Evolutionary conservation across 2,329 filamentous ascomycete genomes (phyloP), one percentile per base, ranked within the genome.

Genomic region (Phaeosphaeriaceae sp.): DNA sequence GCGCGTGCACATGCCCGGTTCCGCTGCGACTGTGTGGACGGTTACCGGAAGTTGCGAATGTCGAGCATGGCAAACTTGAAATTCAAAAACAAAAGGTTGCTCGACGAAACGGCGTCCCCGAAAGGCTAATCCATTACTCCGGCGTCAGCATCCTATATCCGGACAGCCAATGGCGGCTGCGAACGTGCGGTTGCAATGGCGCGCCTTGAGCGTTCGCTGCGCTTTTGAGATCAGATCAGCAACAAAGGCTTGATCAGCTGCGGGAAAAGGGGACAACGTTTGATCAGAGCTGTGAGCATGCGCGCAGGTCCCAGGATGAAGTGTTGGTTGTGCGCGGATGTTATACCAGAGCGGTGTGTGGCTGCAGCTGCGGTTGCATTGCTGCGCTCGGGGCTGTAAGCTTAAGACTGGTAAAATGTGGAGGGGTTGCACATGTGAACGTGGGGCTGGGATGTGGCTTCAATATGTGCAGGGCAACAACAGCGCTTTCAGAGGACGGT

Each of bases 61-160:
- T 6, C 15, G 36, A 40, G 36, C 15, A 17, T 17, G 17, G 36
- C 15, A 6, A 40, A 40, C 13, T n/a, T 40, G 36, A 15, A 40
- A n/a, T 4, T n/a, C 17, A 17, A n/a, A 40, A n/a, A n/a, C 13
- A 17, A 40, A 5, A n/a, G 7, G 15, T 40, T 40, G 15, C 36
- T 40, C 36, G 19, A 46, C 36, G 19, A 46, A 22, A 48, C 54
- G 54, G 54, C 50, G 54, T 57, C 31, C 15, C 54, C 54, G 54
- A 52, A 53, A 17, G 20, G 20, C 19, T 41, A 31, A 25, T 24
- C 54, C 31, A 36, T 36, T 13, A 36, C n/a, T 36, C 41, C 48
- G 33, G 48, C 48, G 33, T 52, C 48, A 51, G 54, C 54, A 56
- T 25, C 4, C 15, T 53, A 47, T 45, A 46, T 45, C 36, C 48